These are phyloP conservation scores for Amyloporia xantha DNA, from an alignment of 768 basidiomycete genomes.

Conservation along the genomic window DNA sequence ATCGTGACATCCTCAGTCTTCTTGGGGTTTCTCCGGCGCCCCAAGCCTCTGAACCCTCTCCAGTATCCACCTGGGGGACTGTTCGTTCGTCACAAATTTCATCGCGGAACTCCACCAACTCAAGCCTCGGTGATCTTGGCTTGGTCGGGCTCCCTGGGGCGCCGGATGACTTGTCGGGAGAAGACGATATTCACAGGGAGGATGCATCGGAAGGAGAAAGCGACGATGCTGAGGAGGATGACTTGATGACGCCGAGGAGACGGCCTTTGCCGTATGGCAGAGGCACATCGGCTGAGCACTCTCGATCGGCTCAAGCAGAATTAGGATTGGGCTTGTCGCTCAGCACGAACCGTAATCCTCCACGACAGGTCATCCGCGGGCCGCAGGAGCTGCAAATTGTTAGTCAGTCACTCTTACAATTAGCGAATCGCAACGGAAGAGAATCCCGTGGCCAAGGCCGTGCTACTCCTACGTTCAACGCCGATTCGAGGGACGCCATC, in stretches of 20 bases:
- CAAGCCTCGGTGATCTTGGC: conserved; percentile 9
- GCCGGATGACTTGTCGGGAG: not conserved
- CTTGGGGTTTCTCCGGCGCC: not conserved
- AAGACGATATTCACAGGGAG: not conserved
- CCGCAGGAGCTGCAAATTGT: conserved; percentile 12
- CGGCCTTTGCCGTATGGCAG: conserved; percentile 1
- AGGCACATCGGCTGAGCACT: not conserved
- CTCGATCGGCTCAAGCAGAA: not conserved
- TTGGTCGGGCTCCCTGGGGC: conserved; percentile 8
- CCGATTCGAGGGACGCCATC: conserved; percentile 3
- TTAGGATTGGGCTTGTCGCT: conserved; percentile 2
- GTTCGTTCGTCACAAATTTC: not conserved
- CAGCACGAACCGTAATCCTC: not conserved
- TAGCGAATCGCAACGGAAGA: not conserved
- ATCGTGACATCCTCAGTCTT: conserved; percentile 1
- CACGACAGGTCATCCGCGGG: conserved; percentile 12
- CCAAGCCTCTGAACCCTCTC: conserved; percentile 7
- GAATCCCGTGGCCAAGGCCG: not conserved
- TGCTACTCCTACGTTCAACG: not conserved
- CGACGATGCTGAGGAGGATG: conserved; percentile 7
- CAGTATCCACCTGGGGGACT: conserved; percentile 15
- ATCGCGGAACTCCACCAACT: conserved; percentile 5
- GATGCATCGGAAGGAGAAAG: not conserved
- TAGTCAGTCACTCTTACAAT: conserved; percentile 8
- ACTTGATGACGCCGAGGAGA: conserved; percentile 6